A percentile compares a stretch with the other conserved stretches of the same genome.
Conservation (phyloP, 2,329 filamentous ascomycete genomes). For the Epichloe sibirici region DNA sequence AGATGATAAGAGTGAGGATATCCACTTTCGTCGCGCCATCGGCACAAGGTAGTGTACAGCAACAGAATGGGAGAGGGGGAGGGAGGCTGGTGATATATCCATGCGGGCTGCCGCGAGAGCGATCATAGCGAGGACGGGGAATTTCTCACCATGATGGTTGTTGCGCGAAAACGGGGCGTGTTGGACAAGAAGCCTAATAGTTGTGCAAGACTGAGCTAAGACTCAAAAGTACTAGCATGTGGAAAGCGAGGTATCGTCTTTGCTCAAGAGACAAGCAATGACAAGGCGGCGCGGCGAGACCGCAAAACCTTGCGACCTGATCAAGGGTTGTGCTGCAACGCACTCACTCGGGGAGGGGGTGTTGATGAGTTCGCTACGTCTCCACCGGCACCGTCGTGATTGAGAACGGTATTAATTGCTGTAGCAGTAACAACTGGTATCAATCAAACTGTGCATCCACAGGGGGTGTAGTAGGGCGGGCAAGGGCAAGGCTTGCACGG, state of each 20-base stretch:
- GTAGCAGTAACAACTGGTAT: conserved; percentile 4
- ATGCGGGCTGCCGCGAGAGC: conserved; percentile 32
- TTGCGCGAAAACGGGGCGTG: conserved; percentile 25
- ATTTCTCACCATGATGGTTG: conserved; percentile 37
- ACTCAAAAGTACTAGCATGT: conserved; percentile 25
- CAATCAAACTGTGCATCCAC: conserved; percentile 7
- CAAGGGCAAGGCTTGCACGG: not conserved
- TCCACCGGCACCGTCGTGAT: conserved; percentile 23
- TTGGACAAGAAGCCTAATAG: conserved; percentile 17
- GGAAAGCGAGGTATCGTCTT: conserved; percentile 23
- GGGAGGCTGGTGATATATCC: conserved; percentile 29
- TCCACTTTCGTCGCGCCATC: conserved; percentile 5
- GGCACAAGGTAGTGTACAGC: not conserved
- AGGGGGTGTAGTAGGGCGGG: conserved; percentile 5
- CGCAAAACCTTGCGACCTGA: conserved; percentile 7
- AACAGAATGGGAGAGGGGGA: conserved; percentile 17
- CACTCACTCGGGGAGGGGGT: conserved; percentile 15
- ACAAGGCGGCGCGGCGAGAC: conserved; percentile 13
- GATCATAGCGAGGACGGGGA: conserved; percentile 19
- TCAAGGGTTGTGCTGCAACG: conserved; percentile 10
- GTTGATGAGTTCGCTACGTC: conserved; percentile 22
- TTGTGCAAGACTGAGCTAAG: conserved; percentile 20
- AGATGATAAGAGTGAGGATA: conserved; percentile 11
- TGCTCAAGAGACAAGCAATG: conserved; percentile 21
- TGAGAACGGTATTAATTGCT: conserved; percentile 9